Base-by-base conservation (phyloP, 805 yeast genomes). In the Ogataea methanolica region DNA sequence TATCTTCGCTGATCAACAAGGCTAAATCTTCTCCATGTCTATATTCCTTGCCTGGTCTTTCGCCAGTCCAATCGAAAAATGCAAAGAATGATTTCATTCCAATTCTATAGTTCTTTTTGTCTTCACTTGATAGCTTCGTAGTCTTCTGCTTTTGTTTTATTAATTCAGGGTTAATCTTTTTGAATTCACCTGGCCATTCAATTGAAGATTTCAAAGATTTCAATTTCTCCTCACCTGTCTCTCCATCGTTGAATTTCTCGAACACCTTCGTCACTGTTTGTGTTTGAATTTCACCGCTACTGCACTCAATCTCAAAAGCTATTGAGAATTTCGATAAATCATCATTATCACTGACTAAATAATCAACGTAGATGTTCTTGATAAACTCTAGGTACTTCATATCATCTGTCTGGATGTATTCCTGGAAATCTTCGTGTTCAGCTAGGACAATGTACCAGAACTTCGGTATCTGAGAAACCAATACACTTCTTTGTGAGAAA, bases 371-470 rank as follows among this genome's bases (percentile, higher is more conserved):
- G 7, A 92, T 70, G 51, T 87, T 86, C 33, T 67, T 70, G 47
- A 91, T 76, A 42, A 66, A 64, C 58, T 90, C 97, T 42, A 90
- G 63, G 56, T 78, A 85, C 62, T 83, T 83, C 68, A 83, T 80
- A 65, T 91, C 97, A 36, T 85, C 87, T 2, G 84, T 80, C 31
- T 81, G 75, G 17, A 91, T 71, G 62, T 79, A 88, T 52, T 90
- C 96, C 15, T 87, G 84, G 61, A 92, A 86, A 54, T 88, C 96
- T 44, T 86, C 85, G 58, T 85, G 85, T 60, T 87, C 88, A 2
- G 91, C 89, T 11, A 92, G 67, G 0, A 87, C 96, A 45, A 85
- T 78, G 58, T 86, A 84, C 98, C 98, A 92, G 65, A 92, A 90
- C 53, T 79, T 78, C 1, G 91, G 89, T 39, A 90, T 77, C 4